Base-by-base conservation (phyloP, 257 asterid species). In the Petunia axillaris region DNA sequence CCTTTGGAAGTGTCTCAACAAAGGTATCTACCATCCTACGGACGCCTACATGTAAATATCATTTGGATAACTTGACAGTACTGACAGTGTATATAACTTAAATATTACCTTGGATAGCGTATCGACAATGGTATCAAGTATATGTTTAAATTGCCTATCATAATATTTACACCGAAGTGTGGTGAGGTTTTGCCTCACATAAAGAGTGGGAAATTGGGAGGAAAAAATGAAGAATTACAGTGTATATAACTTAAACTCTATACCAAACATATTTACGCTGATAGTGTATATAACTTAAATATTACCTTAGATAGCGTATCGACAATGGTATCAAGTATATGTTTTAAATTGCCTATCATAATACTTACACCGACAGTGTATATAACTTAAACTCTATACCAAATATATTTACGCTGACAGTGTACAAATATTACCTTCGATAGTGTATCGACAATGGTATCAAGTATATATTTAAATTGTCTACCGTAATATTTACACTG, bases 361-460 rank as follows among this genome's bases (percentile, higher is more conserved):
- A n/a, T n/a, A n/a, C n/a, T 25, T 25, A 25, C 25, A 25, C 25
- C 25, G 25, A 25, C 25, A 25, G 25, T 25, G 25, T 25, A 25
- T 25, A 25, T 25, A 25, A 25, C 25, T 25, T 25, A 25, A 25
- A 25, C 25, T 25, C 25, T 40, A 94, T 98, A 25, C 25, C 25
- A 25, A 25, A 25, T 25, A 25, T 25, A 25, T 25, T 25, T 25
- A 25, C 25, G 25, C 25, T 25, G 25, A 25, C 25, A 0, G 25
- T 25, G 25, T 25, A 25, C 0, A 65, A 50, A 16, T 11, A 9
- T 63, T 75, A 91, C 97, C 97, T 90, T 94, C 4, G 96, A 89
- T 25, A 94, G 94, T 4, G 96, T 87, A 52, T 94, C 97, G 8
- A 94, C 96, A 62, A 94, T 89, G 35, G 98, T 93, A 52, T 94